Percentiles rank a stretch among this genome's conserved stretches.
These are phyloP conservation scores for Termitomyces sp. DNA, from an alignment of 768 basidiomycete species.

Conservation along the genomic window DNA sequence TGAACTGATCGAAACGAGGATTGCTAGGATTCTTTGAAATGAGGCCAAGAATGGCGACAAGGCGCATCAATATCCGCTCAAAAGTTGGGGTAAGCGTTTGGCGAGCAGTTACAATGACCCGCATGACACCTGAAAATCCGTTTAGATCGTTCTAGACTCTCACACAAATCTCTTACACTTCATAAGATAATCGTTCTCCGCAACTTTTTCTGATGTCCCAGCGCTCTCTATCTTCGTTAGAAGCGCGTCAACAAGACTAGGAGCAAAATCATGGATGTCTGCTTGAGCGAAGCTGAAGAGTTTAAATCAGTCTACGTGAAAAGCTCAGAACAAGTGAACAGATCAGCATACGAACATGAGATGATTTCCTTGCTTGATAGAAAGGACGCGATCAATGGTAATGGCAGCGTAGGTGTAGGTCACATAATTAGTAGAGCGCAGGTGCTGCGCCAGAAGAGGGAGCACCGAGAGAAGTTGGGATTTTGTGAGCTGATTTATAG, in stretches of 20 bases:
- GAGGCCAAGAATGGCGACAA: conserved; percentile 79
- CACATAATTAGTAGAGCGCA: conserved; percentile 82
- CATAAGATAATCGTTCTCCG: conserved; percentile 98
- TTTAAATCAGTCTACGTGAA: neutral
- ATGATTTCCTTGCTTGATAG: conserved; percentile 75
- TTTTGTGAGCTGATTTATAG: conserved; percentile 67
- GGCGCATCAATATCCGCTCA: conserved; percentile 57
- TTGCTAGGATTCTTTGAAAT: conserved; percentile 97
- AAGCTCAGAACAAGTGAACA: neutral
- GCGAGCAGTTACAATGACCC: conserved; percentile 86
- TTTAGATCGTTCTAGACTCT: neutral
- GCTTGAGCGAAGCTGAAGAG: conserved; percentile 71
- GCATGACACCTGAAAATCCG: conserved; percentile 68
- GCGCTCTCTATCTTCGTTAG: conserved; percentile 76
- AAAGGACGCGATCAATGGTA: conserved; percentile 93
- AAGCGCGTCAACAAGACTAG: conserved; percentile 62
- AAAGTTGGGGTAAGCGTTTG: conserved; percentile 68
- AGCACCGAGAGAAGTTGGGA: conserved; percentile 88
- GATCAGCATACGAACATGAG: conserved; percentile 53
- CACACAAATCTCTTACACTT: conserved; percentile 59
- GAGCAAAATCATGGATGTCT: conserved; percentile 83
- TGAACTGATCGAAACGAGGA: conserved; percentile 95
- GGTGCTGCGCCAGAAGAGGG: conserved; percentile 78
- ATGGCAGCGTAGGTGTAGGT: conserved; percentile 96
- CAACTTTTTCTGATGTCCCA: conserved; percentile 83